Conservation (phyloP, 1,139 yeast genomes). For the Protomyces inouyei region DNA sequence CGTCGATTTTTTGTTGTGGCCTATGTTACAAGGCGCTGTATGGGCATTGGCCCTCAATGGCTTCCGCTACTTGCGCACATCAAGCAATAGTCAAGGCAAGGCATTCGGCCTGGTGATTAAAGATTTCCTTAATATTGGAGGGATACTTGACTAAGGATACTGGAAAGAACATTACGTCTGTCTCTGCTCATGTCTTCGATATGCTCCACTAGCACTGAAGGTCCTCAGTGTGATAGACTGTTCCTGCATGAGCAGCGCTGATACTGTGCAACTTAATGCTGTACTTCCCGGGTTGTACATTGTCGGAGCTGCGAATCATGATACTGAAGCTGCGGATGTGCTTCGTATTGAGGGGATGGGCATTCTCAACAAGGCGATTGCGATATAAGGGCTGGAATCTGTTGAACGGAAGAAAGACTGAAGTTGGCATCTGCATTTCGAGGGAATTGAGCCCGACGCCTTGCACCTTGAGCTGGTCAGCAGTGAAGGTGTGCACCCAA, state of each 20-base stretch:
- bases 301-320: slow-evolving; percentile 27
- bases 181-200: too few species aligned
- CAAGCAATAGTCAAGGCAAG: slow-evolving; percentile 15
- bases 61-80: slow-evolving; percentile 17
- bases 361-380: slow-evolving; percentile 24
- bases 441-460: not conserved
- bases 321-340: slow-evolving; percentile 21
- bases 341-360: slow-evolving; percentile 12
- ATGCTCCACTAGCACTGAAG: too few species aligned
- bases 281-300: slow-evolving; percentile 22
- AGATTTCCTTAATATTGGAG: slow-evolving; percentile 21
- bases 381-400: slow-evolving; percentile 24
- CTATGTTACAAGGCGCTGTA: slow-evolving; percentile 8
- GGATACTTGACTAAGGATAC: slow-evolving; percentile 7
- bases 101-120: slow-evolving; percentile 8
- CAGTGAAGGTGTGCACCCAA: slow-evolving; percentile 13
- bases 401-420: slow-evolving; percentile 6
- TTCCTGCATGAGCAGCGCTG: not conserved
- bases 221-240: too few species aligned
- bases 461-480: not conserved
- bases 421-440: not conserved
- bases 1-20: slow-evolving; percentile 21
- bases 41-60: slow-evolving; percentile 16
- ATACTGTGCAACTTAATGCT: slow-evolving; percentile 12
- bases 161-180: not conserved